Evolutionary conservation across 805 yeast species (phyloP).

Genomic region (Schwanniomyces vanrijiae): DNA sequence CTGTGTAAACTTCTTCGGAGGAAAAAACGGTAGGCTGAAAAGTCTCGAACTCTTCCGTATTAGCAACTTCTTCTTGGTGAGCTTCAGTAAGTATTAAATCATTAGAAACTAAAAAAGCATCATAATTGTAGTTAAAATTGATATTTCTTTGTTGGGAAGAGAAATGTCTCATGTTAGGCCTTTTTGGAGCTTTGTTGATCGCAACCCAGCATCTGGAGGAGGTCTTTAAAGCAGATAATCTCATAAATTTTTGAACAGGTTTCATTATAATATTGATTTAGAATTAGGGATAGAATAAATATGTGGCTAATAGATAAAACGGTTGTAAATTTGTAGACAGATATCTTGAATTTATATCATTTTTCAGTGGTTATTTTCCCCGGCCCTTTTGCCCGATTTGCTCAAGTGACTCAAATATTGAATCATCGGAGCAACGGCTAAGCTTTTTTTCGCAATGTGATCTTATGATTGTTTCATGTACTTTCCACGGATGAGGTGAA

Average conservation of each 20-base stretch:
- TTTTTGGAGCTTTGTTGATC: slow-evolving; percentile 15
- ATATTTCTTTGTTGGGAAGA: slow-evolving; percentile 37
- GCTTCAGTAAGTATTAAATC: slow-evolving; percentile 26
- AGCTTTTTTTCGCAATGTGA: background rate
- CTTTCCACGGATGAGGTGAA: background rate
- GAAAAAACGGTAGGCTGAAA: slow-evolving; percentile 43
- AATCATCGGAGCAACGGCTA: slow-evolving; percentile 10
- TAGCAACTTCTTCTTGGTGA: slow-evolving; percentile 10
- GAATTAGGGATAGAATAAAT: background rate
- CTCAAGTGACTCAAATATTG: slow-evolving; percentile 1
- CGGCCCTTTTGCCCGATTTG: slow-evolving; percentile 9
- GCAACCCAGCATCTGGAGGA: slow-evolving; percentile 47
- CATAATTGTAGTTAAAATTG: slow-evolving; percentile 32
- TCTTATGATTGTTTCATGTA: background rate
- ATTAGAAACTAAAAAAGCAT: slow-evolving; percentile 32
- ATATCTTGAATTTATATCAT: background rate
- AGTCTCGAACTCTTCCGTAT: slow-evolving; percentile 13
- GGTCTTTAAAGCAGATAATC: slow-evolving; percentile 37
- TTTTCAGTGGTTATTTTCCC: slow-evolving; percentile 5
- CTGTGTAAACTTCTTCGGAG: slow-evolving; percentile 42
- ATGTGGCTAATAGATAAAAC: background rate
- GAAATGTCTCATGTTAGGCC: slow-evolving; percentile 23
- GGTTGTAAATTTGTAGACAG: background rate
- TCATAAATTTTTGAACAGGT: slow-evolving; percentile 26
- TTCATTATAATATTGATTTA: slow-evolving; percentile 15